Evolutionary conservation across 2,329 filamentous ascomycete species (phyloP).

Genomic region (Calcarisporium arbuscula): DNA sequence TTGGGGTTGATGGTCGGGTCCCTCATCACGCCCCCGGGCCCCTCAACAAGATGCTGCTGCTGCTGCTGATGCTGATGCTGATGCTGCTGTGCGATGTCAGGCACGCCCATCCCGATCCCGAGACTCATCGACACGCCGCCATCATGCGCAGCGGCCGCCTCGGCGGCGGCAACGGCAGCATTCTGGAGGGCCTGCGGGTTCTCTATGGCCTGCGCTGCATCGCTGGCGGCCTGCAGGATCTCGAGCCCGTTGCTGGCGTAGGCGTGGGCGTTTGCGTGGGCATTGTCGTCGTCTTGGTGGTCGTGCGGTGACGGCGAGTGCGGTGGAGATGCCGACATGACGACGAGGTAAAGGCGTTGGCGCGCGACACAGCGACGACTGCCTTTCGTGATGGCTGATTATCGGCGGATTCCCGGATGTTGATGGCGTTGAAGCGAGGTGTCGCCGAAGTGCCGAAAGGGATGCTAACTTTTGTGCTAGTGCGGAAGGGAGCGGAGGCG

Average conservation of each 20-base stretch:
- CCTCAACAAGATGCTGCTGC: conserved; percentile 8
- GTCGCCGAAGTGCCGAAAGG: conserved; percentile 28
- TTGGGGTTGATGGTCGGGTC: conserved; percentile 42
- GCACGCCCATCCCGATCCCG: conserved; percentile 4
- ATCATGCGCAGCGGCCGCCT: conserved; percentile 21
- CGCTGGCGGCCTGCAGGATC: conserved; percentile 39
- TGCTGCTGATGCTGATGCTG: conserved; percentile 12
- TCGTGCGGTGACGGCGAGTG: conserved; percentile 14
- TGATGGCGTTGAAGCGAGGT: conserved; percentile 32
- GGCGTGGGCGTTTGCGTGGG: conserved; percentile 31
- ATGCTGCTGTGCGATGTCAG: conserved; percentile 11
- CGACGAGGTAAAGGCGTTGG: conserved; percentile 4
- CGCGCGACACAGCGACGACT: too few species aligned
- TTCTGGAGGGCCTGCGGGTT: conserved; percentile 31
- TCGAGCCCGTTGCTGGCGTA: conserved; percentile 41
- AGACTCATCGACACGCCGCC: conserved; percentile 5
- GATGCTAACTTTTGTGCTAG: too few species aligned
- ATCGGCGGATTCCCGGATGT: conserved; percentile 36
- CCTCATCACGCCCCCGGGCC: conserved; percentile 19
- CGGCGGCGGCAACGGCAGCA: conserved; percentile 29
- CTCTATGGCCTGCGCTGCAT: conserved; percentile 34
- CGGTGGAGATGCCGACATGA: conserved; percentile 20
- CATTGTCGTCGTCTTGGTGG: conserved; percentile 3
- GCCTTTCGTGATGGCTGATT: conserved; percentile 32
- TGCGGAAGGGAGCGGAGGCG: too few species aligned